Base-by-base conservation (phyloP, 306 rosid genomes). In the Dryas octopetala region DNA sequence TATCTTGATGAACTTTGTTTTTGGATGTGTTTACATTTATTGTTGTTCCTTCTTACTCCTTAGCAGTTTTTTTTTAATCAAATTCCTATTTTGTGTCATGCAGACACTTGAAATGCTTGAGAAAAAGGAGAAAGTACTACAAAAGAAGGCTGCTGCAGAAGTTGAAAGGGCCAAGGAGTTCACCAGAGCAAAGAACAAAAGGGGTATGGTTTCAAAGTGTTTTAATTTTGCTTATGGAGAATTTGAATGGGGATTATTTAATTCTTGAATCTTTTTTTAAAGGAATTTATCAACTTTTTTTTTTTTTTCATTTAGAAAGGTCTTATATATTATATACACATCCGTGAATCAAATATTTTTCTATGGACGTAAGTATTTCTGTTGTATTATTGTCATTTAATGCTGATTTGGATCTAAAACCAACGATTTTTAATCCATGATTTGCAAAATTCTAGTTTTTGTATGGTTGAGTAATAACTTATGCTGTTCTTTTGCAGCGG, bases 41-140 rank as follows among this genome's bases (percentile, higher is more conserved):
- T n/a, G 4, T 38, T 23, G 53, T 9, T 17, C 15, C 7, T 23
- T 23, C 38, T 32, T 1, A 32, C 2, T 6, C 13, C 19, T 17
- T 9, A n/a, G 40, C 5, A 15, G 12, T 65, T 64, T 43, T 7
- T 76, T 19, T 49, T 6, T 6, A 9, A 47, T 48, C 3, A 28
- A 9, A 26, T 5, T 57, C 9, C 63, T 10, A 43, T 47, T 14
- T 14, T 55, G 7, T 73, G 62, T 78, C 43, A 47, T 82, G 66
- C 83, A 95, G 99, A 95, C 99, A 4, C 97, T 95, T 66, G 99
- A 95, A 85, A 92, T 95, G 99, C 90, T 95, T n/a, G 99, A 95
- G 88, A 95, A 95, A 84, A 95, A 95, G 89, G 99, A 95, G 83
- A 95, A 92, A 59, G 97, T 95, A n/a, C 91, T 95, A 60, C 74